A percentile compares a stretch with the other conserved stretches of the same genome.
Evolutionary conservation across 1,139 yeast genomes (phyloP).

Genomic region (Candida labiduridarum): DNA sequence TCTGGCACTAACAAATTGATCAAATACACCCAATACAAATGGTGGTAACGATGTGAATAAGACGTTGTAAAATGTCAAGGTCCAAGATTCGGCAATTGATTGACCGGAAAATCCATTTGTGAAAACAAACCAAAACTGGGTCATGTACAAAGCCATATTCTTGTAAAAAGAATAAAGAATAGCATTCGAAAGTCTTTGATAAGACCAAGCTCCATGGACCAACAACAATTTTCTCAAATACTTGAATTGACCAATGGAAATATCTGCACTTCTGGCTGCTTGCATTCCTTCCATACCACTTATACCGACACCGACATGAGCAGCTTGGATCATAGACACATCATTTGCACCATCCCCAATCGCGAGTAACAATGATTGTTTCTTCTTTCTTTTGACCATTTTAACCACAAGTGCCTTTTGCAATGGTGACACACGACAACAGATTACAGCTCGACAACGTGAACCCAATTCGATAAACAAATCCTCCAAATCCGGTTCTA

Average conservation of each 20-base stretch:
- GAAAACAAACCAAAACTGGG: constrained; percentile 97
- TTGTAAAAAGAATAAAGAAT: constrained; percentile 94
- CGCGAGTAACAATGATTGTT: constrained; percentile 76
- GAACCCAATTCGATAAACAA: constrained; percentile 78
- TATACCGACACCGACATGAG: constrained; percentile 97
- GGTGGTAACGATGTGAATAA: constrained; percentile 95
- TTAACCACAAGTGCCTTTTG: constrained; percentile 97
- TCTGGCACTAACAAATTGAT: constrained; percentile 92
- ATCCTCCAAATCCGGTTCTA: constrained; percentile 80
- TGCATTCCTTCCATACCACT: constrained; percentile 99
- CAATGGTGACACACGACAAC: constrained; percentile 97
- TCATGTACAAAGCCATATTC: constrained; percentile 92
- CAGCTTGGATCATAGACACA: constrained; percentile 98
- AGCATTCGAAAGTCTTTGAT: constrained; percentile 90
- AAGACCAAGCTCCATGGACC: constrained; percentile 98
- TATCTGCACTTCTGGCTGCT: constrained; percentile 97
- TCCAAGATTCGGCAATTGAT: constrained; percentile 97
- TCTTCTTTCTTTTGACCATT: constrained; percentile 64
- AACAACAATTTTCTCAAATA: constrained; percentile 77
- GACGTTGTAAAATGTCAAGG: constrained; percentile 94
- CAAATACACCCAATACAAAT: constrained; percentile 93
- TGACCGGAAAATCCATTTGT: constrained; percentile 93
- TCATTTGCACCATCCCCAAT: constrained; percentile 99
- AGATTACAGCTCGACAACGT: constrained; percentile 86
- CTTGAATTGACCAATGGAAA: constrained; percentile 94